These are phyloP conservation scores for Neofusicoccum sp. DNA, from an alignment of 2,329 filamentous ascomycete genomes.

Conservation along the genomic window DNA sequence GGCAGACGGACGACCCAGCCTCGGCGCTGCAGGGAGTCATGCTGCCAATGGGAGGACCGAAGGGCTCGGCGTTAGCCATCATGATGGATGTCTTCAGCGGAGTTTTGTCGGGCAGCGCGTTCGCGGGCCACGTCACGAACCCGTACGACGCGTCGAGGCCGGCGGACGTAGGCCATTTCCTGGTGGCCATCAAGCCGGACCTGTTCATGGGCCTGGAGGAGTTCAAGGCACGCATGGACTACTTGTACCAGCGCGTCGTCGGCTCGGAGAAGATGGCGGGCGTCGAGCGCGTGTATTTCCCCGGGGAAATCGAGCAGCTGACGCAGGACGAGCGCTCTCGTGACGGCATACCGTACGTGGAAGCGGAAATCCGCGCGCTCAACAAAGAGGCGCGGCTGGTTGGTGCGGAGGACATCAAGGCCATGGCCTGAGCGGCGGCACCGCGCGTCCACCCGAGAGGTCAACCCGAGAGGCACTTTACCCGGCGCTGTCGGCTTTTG, in stretches of 20 bases:
- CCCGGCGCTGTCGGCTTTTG: not conserved
- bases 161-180: conserved; percentile 74
- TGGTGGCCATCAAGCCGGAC: conserved; percentile 73
- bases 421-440: conserved; percentile 20
- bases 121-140: conserved; percentile 74
- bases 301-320: conserved; percentile 59
- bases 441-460: not conserved
- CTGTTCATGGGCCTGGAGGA: conserved; percentile 72
- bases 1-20: conserved; percentile 70
- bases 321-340: conserved; percentile 45
- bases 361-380: conserved; percentile 52
- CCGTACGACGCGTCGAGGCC: conserved; percentile 73
- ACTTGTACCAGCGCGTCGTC: conserved; percentile 58
- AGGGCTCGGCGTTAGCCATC: conserved; percentile 74
- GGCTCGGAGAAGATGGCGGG: conserved; percentile 56
- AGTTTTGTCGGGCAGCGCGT: conserved; percentile 74
- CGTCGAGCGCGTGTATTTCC: conserved; percentile 60
- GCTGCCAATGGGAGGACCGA: conserved; percentile 84
- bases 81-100: conserved; percentile 93
- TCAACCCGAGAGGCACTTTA: not conserved
- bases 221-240: conserved; percentile 66
- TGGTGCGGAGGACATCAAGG: conserved; percentile 32
- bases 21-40: conserved; percentile 75
- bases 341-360: conserved; percentile 54
- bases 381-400: conserved; percentile 54